Percentiles rank a stretch among this genome's conserved stretches.
Evolutionary conservation across 306 rosid genomes (phyloP).

Genomic region (Castanopsis chinensis): DNA sequence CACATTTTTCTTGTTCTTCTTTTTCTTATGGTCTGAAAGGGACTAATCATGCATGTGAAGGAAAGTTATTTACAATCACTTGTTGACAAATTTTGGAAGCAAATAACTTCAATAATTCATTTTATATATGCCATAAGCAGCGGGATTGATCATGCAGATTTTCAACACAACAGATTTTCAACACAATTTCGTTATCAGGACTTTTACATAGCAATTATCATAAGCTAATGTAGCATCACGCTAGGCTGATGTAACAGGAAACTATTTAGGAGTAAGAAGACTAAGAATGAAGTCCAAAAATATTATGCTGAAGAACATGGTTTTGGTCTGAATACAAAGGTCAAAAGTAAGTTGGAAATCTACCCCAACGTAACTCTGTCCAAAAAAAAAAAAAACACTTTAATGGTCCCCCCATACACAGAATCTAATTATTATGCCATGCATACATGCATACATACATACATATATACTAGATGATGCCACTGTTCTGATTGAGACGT

Average conservation of each 20-base stretch:
- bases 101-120: background rate
- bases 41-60: background rate
- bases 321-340: background rate
- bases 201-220: background rate
- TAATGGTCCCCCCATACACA: constrained; percentile 13
- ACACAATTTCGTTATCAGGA: background rate
- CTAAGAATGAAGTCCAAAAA: background rate
- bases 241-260: background rate
- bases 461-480: background rate
- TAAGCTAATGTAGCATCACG: background rate
- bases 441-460: background rate
- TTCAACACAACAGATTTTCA: background rate
- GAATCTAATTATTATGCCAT: background rate
- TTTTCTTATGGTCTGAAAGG: background rate
- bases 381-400: background rate
- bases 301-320: background rate
- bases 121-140: background rate
- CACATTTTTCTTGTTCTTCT: background rate
- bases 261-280: background rate
- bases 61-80: background rate
- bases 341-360: background rate
- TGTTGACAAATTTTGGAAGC: background rate
- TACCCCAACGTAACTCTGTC: background rate
- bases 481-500: background rate
- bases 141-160: background rate